A percentile compares a stretch with the other conserved stretches of the same genome.
phyloP scores from a whole-genome alignment of 495 filamentous ascomycete genomes.

The Penicillium diatomitis region DNA sequence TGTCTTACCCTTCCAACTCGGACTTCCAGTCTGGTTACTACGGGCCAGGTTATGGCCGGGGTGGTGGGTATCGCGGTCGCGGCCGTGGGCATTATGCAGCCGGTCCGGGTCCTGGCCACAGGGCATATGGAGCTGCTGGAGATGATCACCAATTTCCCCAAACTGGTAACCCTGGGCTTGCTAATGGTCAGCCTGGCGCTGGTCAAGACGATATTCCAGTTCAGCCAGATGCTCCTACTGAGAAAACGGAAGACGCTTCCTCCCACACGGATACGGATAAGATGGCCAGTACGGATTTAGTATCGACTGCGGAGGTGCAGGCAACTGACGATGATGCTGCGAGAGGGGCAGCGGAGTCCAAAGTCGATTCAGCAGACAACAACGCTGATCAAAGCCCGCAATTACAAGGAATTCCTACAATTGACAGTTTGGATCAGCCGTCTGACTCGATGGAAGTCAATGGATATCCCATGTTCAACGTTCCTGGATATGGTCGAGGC shows the following conservation, averaged over 20 bases:
- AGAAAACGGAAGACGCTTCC: conserved; percentile 1
- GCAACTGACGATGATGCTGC: conserved; percentile 5
- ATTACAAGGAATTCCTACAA: conserved; percentile 36
- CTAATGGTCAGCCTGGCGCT: conserved; percentile 6
- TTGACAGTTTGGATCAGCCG: conserved; percentile 34
- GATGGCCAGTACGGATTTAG: conserved; percentile 10
- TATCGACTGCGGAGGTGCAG: conserved; percentile 1
- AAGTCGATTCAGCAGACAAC: not conserved
- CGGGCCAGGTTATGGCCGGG: conserved; percentile 42
- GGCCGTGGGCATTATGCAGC: conserved; percentile 49
- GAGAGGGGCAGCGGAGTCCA: conserved; percentile 14
- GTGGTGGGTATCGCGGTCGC: conserved; percentile 56
- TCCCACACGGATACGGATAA: conserved; percentile 1
- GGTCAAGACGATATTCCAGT: not conserved
- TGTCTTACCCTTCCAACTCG: conserved; percentile 50
- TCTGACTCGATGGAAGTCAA: conserved; percentile 9
- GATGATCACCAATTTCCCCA: conserved; percentile 27
- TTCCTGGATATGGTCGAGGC: conserved; percentile 27
- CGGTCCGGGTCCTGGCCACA: conserved; percentile 42
- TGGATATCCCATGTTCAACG: conserved; percentile 17
- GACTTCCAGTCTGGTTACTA: conserved; percentile 58
- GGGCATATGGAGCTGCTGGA: conserved; percentile 33
- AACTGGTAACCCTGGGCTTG: conserved; percentile 20
- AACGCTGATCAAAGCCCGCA: conserved; percentile 11
- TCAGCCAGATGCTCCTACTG: not conserved